Base-by-base conservation (phyloP, 2,329 filamentous ascomycete species). In the Dothistroma septosporum region DNA sequence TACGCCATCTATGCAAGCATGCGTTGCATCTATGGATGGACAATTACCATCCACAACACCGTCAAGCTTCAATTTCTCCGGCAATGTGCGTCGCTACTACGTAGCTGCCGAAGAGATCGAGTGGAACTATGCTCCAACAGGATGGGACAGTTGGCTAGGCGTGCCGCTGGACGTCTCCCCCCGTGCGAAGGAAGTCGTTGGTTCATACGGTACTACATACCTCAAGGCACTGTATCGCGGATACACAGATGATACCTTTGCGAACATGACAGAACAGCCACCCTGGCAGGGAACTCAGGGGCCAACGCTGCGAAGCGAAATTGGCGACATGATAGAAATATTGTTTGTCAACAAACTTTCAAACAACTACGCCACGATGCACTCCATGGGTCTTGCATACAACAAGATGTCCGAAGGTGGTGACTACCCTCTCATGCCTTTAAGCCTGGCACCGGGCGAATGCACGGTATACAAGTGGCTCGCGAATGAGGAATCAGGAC, bases 201-300 rank as follows among this genome's bases (percentile, higher is more conserved):
- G 57, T 46, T 49, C 62, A 50, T 63, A 58, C 32, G 66, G 65
- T 16, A 68, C 67, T 2, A 72, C 60, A 11, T 73, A 62, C 60
- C 58, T 66, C 10, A 74, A 74, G 53, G 72, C 70, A 6, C 57
- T 72, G 8, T 72, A 73, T 58, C 65, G 67, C n/a, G 72, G 70
- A 9, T 73, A 74, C 59, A 74, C 71, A 8, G 70, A 71, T 41
- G 50, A 57, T 10, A 63, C 58, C n/a, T 72, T 73, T 60, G 64
- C 52, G 4, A 53, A 60, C 3, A 49, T 57, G 22, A 62, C 61
- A 14, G 59, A 64, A 33, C 68, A 73, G 54, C 69, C 69, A 9
- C 57, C 64, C n/a, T 69, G 61, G 64, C 69, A 70, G 49, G 69
- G 69, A 6, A 67, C 64, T 22, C 64, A 63, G 53, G 69, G 69